Conservation (phyloP, 2,329 filamentous ascomycete species). For the Orbilia quercus region DNA sequence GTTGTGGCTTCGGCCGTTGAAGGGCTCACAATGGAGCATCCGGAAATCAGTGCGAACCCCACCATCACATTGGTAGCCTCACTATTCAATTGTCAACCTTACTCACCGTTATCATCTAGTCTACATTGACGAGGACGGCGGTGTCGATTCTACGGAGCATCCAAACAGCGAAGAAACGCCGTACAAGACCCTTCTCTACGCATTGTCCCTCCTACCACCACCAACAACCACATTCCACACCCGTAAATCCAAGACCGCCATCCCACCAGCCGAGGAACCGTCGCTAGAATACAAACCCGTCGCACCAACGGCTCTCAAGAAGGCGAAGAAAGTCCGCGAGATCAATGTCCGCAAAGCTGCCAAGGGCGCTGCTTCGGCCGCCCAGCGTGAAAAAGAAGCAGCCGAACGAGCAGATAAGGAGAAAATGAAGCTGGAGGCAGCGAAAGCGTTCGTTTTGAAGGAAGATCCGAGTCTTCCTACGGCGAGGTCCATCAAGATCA, state of each 20-base stretch:
- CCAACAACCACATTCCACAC: constrained; percentile 58
- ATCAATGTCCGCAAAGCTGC: constrained; percentile 72
- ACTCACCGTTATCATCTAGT: constrained; percentile 62
- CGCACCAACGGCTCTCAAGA: constrained; percentile 78
- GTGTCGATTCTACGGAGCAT: constrained; percentile 75
- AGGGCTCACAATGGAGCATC: constrained; percentile 41
- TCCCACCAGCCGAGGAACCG: constrained; percentile 68
- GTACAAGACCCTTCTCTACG: constrained; percentile 83
- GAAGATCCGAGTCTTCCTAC: constrained; percentile 77
- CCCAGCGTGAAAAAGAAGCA: constrained; percentile 80
- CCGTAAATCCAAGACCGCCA: constrained; percentile 59
- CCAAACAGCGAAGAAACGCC: constrained; percentile 78
- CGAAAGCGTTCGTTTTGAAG: constrained; percentile 78
- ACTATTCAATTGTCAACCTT: not conserved
- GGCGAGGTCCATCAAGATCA: constrained; percentile 75
- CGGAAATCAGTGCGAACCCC: constrained; percentile 43
- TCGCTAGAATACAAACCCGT: constrained; percentile 73
- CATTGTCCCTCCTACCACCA: constrained; percentile 71
- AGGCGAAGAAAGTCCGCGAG: constrained; percentile 72
- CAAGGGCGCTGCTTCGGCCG: constrained; percentile 81
- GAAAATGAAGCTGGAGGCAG: constrained; percentile 79
- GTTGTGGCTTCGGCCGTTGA: constrained; percentile 38
- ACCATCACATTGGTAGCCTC: constrained; percentile 1
- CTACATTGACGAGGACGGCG: constrained; percentile 84
- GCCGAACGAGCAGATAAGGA: constrained; percentile 80